Conservation (phyloP, 2,329 filamentous ascomycete species). For the Penicillium hordei region DNA sequence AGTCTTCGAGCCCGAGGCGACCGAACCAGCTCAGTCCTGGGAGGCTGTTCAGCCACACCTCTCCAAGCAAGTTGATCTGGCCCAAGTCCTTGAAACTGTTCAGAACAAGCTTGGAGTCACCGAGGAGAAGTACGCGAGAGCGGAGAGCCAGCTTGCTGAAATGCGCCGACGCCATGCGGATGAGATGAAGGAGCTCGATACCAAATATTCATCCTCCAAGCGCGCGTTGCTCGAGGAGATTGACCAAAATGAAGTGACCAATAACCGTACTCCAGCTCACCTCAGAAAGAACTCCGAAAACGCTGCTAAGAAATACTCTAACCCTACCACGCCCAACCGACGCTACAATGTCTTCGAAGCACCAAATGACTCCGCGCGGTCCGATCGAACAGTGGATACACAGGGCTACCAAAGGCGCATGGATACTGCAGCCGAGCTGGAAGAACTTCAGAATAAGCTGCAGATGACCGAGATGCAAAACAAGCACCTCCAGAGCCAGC, state of each 20-base stretch:
- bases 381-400: slow-evolving; percentile 81
- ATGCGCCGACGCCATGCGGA: slow-evolving; percentile 72
- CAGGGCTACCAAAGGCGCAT: slow-evolving; percentile 82
- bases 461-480: slow-evolving; percentile 96
- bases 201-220: slow-evolving; percentile 61
- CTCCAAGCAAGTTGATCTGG: slow-evolving; percentile 67
- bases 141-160: slow-evolving; percentile 78
- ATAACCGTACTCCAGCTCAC: slow-evolving; percentile 71
- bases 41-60: slow-evolving; percentile 70
- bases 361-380: slow-evolving; percentile 71
- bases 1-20: slow-evolving; percentile 76
- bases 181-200: slow-evolving; percentile 65
- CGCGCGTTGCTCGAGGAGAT: slow-evolving; percentile 84
- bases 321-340: slow-evolving; percentile 74
- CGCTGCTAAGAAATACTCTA: slow-evolving; percentile 63
- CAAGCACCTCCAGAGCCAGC: slow-evolving; percentile 82
- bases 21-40: slow-evolving; percentile 65
- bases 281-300: slow-evolving; percentile 61
- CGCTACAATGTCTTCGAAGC: slow-evolving; percentile 66
- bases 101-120: slow-evolving; percentile 85
- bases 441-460: slow-evolving; percentile 89
- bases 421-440: slow-evolving; percentile 86
- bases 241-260: slow-evolving; percentile 74
- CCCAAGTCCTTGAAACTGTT: slow-evolving; percentile 81
- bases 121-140: slow-evolving; percentile 74